Evolutionary conservation across 2,329 filamentous ascomycete genomes (phyloP).

Genomic region (Trichoderma sp.): DNA sequence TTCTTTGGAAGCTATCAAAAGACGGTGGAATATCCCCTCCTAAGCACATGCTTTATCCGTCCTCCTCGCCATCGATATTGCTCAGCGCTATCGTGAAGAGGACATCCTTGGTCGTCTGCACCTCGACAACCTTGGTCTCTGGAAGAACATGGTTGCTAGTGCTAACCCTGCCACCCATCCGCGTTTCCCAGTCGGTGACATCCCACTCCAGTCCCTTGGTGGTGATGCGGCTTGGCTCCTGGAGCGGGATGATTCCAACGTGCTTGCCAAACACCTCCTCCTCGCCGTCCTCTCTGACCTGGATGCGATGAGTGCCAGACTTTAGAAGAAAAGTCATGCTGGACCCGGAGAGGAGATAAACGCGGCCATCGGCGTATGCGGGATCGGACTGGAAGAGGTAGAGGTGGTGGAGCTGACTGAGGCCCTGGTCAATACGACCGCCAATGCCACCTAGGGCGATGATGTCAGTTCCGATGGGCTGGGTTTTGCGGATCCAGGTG

Average conservation of each 20-base stretch:
- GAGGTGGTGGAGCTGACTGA: slow-evolving; percentile 85
- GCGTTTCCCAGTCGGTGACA: slow-evolving; percentile 74
- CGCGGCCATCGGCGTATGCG: slow-evolving; percentile 48
- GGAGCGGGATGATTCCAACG: slow-evolving; percentile 81
- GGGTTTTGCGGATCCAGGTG: slow-evolving; percentile 49
- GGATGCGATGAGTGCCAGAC: slow-evolving; percentile 63
- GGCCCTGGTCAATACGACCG: slow-evolving; percentile 86
- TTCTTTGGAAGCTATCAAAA: slow-evolving; percentile 9
- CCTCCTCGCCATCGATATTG: slow-evolving; percentile 36
- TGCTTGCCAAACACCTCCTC: slow-evolving; percentile 66
- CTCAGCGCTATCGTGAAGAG: slow-evolving; percentile 70
- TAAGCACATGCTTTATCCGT: slow-evolving; percentile 24
- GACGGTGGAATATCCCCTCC: not conserved
- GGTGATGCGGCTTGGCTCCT: slow-evolving; percentile 72
- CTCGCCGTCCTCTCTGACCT: slow-evolving; percentile 51
- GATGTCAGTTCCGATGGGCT: slow-evolving; percentile 53
- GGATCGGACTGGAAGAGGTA: slow-evolving; percentile 58
- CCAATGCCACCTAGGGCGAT: slow-evolving; percentile 80
- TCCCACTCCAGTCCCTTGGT: slow-evolving; percentile 89
- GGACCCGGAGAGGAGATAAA: slow-evolving; percentile 79
- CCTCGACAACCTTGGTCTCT: slow-evolving; percentile 55
- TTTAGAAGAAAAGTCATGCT: slow-evolving; percentile 81
- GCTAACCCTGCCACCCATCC: slow-evolving; percentile 69
- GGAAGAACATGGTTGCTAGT: slow-evolving; percentile 75
- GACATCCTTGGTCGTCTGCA: slow-evolving; percentile 62